phyloP scores from a whole-genome alignment of 768 basidiomycete genomes.

The Lactarius sanguifluus region DNA sequence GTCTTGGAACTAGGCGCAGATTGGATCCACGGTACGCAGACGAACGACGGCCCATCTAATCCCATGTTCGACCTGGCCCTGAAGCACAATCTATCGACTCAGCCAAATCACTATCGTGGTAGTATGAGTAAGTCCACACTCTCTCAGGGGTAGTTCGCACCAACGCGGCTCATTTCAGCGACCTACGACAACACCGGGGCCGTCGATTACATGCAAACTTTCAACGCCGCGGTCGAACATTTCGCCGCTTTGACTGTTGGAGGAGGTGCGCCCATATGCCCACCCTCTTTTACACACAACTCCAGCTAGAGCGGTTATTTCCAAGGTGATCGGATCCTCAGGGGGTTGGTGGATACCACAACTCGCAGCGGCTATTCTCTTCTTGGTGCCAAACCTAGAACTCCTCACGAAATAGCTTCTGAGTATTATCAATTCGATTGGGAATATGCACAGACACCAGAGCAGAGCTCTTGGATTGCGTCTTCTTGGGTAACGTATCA shows the following conservation, averaged over 20 bases:
- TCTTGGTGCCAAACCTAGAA: slow-evolving; percentile 46
- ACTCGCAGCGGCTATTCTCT: slow-evolving; percentile 55
- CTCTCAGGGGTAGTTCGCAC: neutral
- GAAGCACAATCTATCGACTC: slow-evolving; percentile 52
- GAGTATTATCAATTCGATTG: slow-evolving; percentile 53
- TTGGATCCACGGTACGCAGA: slow-evolving; percentile 57
- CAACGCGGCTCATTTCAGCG: slow-evolving; percentile 36
- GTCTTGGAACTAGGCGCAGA: slow-evolving; percentile 57
- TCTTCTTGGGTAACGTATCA: slow-evolving; percentile 53
- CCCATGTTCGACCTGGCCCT: slow-evolving; percentile 58
- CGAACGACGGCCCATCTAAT: slow-evolving; percentile 50
- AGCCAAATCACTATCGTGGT: slow-evolving; percentile 45
- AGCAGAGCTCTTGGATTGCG: slow-evolving; percentile 63
- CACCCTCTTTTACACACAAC: neutral
- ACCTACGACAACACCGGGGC: slow-evolving; percentile 55
- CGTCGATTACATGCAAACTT: slow-evolving; percentile 48
- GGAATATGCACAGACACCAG: slow-evolving; percentile 61
- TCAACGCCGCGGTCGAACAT: slow-evolving; percentile 43
- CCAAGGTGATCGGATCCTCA: slow-evolving; percentile 46
- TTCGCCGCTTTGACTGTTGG: slow-evolving; percentile 43
- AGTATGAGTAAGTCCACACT: slow-evolving; percentile 41
- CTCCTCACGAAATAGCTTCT: slow-evolving; percentile 48
- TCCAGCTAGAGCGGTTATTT: neutral
- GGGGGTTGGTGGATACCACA: slow-evolving; percentile 53
- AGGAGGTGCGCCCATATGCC: slow-evolving; percentile 42